A percentile compares a stretch with the other conserved stretches of the same genome.
These are phyloP conservation scores for Paramarasmius palmivorus DNA, from an alignment of 1,284 basidiomycete species.

Conservation along the genomic window DNA sequence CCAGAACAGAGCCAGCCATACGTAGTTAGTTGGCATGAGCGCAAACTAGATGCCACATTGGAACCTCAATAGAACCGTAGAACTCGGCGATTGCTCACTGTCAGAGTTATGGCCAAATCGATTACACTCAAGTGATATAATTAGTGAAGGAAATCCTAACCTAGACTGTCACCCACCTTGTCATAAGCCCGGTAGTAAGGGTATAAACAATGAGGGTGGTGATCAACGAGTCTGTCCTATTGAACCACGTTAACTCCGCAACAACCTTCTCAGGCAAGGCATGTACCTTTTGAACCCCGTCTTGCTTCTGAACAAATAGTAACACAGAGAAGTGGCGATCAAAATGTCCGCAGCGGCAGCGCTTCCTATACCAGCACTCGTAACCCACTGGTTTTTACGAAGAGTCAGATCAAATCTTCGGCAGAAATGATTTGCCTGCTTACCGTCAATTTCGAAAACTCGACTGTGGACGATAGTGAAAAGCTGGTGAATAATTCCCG, in stretches of 20 bases:
- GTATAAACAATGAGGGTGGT: constrained; percentile 39
- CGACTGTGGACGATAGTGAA: constrained; percentile 25
- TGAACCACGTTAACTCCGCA: too few relatives aligned
- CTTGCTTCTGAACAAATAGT: constrained; percentile 35
- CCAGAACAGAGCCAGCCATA: constrained; percentile 45
- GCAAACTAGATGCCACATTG: constrained; percentile 42
- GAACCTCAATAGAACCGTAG: background rate
- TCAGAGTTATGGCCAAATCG: constrained; percentile 37
- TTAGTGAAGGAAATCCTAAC: background rate
- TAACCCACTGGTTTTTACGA: constrained; percentile 35
- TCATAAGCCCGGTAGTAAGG: constrained; percentile 40
- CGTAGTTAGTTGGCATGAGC: constrained; percentile 38
- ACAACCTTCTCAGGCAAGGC: too few relatives aligned
- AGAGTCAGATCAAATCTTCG: background rate
- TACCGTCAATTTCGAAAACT: constrained; percentile 37
- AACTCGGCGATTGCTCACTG: constrained; percentile 22
- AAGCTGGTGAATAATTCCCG: constrained; percentile 22
- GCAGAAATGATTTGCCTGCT: constrained; percentile 15
- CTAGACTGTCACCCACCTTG: constrained; percentile 26
- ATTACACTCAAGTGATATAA: constrained; percentile 27
- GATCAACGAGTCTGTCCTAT: constrained; percentile 44
- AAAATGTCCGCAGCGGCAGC: constrained; percentile 42
- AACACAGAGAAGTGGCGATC: constrained; percentile 40
- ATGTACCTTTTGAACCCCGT: constrained; percentile 13
- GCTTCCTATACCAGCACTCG: constrained; percentile 40